Conservation (phyloP, 441 rosid genomes). For the Erodium texanum region DNA sequence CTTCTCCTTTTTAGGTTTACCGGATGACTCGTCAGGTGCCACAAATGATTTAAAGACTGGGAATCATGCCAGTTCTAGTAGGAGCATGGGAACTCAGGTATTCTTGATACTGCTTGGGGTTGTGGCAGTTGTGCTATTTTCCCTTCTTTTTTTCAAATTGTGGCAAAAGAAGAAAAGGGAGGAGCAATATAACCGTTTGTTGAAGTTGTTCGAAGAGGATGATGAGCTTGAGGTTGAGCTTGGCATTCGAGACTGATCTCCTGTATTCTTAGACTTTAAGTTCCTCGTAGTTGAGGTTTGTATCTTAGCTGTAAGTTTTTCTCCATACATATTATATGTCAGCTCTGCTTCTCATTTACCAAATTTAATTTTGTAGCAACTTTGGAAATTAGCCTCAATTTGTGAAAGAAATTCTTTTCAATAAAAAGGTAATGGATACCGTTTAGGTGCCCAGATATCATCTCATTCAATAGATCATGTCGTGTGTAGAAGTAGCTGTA, state of each 20-base stretch:
- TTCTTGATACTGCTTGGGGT: conserved; percentile 40
- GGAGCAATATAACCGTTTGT: conserved; percentile 84
- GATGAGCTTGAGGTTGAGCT: conserved; percentile 96
- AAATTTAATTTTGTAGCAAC: neutral
- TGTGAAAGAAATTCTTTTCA: neutral
- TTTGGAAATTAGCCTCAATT: neutral
- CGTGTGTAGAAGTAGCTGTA: no score
- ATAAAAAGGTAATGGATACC: neutral
- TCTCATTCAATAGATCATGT: no score
- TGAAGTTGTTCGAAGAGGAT: conserved; percentile 96
- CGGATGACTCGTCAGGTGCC: conserved; percentile 40
- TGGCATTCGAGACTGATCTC: conserved; percentile 69
- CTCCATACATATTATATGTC: neutral
- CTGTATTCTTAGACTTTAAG: conserved; percentile 8
- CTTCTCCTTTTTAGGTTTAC: conserved; percentile 33
- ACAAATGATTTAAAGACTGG: conserved; percentile 33
- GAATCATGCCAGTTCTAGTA: no score
- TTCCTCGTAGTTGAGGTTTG: conserved; percentile 24
- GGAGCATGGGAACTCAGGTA: conserved; percentile 41
- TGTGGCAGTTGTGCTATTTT: conserved; percentile 43
- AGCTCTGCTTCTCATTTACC: neutral
- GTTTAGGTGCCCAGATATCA: no score
- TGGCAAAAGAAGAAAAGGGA: conserved; percentile 98
- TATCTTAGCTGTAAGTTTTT: neutral
- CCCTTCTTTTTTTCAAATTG: conserved; percentile 59